A percentile compares a stretch with the other conserved stretches of the same genome.
phyloP scores from a whole-genome alignment of 305 asterid species.

The Fraxinus floribunda region DNA sequence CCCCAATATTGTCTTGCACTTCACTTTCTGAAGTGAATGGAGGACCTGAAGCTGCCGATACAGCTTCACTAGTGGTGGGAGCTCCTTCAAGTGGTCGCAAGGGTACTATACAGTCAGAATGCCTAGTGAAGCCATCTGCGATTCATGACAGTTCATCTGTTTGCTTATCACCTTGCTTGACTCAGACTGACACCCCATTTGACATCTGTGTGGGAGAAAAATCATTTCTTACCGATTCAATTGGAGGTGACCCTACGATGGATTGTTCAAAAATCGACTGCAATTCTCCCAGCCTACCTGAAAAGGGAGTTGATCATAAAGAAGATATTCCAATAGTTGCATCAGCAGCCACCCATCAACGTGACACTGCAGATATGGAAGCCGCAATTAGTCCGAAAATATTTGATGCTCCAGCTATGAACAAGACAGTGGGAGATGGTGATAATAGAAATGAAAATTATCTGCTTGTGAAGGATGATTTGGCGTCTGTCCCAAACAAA shows the following conservation, averaged over 20 bases:
- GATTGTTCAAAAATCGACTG: constrained; percentile 33
- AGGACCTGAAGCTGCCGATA: constrained; percentile 14
- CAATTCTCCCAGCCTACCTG: constrained; percentile 29
- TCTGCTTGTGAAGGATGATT: constrained; percentile 29
- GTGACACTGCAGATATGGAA: constrained; percentile 23
- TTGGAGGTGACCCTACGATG: constrained; percentile 31
- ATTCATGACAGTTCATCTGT: background rate
- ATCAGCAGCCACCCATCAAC: constrained; percentile 25
- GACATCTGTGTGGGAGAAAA: constrained; percentile 8
- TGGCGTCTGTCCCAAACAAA: constrained; percentile 23
- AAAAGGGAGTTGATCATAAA: constrained; percentile 34
- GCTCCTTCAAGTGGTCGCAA: constrained; percentile 5
- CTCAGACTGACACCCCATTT: constrained; percentile 6
- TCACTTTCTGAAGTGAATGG: constrained; percentile 31
- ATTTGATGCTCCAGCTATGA: constrained; percentile 23
- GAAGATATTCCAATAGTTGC: constrained; percentile 31
- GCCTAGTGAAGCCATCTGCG: background rate
- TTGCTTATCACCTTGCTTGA: constrained; percentile 24
- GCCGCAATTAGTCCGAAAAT: constrained; percentile 25
- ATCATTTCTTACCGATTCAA: constrained; percentile 26
- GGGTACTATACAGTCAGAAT: constrained; percentile 11
- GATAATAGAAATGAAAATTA: constrained; percentile 9
- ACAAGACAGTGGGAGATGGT: constrained; percentile 31
- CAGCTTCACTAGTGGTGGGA: constrained; percentile 1
- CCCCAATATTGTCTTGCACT: constrained; percentile 36